A percentile compares a stretch with the other conserved stretches of the same genome.
phyloP scores from a whole-genome alignment of 768 basidiomycete genomes.

The Infundibulicybe gibba region DNA sequence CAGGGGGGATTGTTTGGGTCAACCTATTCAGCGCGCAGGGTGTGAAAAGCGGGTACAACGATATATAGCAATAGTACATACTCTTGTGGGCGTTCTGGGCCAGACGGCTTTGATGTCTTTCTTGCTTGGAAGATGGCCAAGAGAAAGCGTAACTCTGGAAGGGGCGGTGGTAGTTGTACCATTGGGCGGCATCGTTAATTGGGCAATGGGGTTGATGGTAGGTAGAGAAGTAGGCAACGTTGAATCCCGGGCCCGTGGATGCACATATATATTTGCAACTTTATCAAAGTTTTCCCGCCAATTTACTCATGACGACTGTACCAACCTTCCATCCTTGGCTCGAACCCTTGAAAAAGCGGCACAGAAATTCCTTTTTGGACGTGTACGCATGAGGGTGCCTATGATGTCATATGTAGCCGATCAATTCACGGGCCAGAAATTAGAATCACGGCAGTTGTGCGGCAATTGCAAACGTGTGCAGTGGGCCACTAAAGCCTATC shows the following conservation, averaged over 20 bases:
- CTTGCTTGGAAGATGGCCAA: slow-evolving; percentile 73
- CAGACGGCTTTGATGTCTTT: slow-evolving; percentile 68
- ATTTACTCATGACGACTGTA: background rate
- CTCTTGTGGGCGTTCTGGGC: slow-evolving; percentile 73
- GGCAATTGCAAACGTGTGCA: too few species aligned
- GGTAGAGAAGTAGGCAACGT: too few species aligned
- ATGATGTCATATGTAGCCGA: too few species aligned
- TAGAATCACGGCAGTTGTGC: too few species aligned
- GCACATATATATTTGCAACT: too few species aligned
- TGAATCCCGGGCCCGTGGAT: too few species aligned
- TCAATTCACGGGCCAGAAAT: too few species aligned
- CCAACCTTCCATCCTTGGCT: slow-evolving; percentile 6
- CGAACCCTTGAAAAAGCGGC: slow-evolving; percentile 1
- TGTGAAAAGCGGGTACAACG: background rate
- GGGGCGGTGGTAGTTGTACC: slow-evolving; percentile 32
- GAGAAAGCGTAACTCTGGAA: slow-evolving; percentile 63
- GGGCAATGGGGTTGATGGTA: too few species aligned
- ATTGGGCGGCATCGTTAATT: slow-evolving; percentile 6
- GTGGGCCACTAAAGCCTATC: too few species aligned
- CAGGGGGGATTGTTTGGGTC: slow-evolving; percentile 84
- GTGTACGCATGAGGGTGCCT: too few species aligned
- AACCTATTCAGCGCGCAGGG: slow-evolving; percentile 29
- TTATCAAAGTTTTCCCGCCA: too few species aligned
- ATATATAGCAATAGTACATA: slow-evolving; percentile 25
- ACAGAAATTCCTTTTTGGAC: slow-evolving; percentile 1